These are phyloP conservation scores for Rosa rugosa DNA, from an alignment of 306 rosid genomes.

Conservation along the genomic window DNA sequence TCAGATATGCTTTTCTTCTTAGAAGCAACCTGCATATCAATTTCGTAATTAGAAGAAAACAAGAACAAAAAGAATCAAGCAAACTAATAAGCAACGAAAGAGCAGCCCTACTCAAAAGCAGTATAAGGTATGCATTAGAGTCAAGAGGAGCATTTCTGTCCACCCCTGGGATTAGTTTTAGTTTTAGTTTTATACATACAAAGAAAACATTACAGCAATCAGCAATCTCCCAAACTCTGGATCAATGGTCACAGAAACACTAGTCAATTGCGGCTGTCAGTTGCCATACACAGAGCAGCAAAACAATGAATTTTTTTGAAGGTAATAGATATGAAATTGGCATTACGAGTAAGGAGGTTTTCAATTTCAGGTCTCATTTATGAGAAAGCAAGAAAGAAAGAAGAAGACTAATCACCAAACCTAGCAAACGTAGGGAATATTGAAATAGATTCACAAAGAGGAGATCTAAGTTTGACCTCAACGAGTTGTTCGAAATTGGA, in stretches of 20 bases:
- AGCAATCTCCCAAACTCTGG: not conserved
- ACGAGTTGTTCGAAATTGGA: conserved; percentile 92
- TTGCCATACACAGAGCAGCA: not conserved
- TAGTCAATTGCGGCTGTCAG: not conserved
- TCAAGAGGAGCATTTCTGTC: not conserved
- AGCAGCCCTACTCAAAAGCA: not conserved
- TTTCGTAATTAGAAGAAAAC: not conserved
- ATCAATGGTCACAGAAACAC: not conserved
- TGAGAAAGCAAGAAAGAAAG: too few relatives aligned
- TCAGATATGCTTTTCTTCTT: conserved; percentile 74
- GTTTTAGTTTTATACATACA: not conserved
- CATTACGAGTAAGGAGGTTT: not conserved
- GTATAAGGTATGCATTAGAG: not conserved
- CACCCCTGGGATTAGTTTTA: not conserved
- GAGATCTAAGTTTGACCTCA: conserved; percentile 41
- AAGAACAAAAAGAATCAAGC: not conserved
- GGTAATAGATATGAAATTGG: not conserved
- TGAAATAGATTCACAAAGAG: too few relatives aligned
- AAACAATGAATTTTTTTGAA: not conserved
- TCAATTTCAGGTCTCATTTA: too few relatives aligned
- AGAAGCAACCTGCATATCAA: conserved; percentile 70
- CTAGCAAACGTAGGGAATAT: not conserved
- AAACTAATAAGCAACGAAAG: not conserved
- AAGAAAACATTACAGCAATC: too few relatives aligned
- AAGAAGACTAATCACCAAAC: too few relatives aligned